Base-by-base conservation (phyloP, 1,139 yeast genomes). In the Eremothecium coryli region DNA sequence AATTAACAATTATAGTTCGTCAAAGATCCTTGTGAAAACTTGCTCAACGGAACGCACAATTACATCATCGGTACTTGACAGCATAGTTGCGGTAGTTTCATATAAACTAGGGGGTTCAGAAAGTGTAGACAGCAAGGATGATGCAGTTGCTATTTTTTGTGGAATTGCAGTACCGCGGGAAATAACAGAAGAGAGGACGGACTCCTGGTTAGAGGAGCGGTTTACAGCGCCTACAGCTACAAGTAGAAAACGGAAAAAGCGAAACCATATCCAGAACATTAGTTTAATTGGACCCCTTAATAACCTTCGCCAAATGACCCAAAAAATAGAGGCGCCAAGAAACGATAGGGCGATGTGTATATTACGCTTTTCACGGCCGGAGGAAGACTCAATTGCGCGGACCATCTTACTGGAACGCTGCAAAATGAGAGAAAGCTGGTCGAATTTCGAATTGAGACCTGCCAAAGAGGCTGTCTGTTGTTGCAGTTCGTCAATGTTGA, bases 291-390 rank as follows among this genome's bases (percentile, higher is more conserved):
- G 82, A 7, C 64, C 43, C 44, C 67, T 65, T 40, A 75, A 60
- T 1, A 74, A 54, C 41, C 82, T 61, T 34, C 73, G 54, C 75
- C 78, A 75, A 2, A 74, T 44, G 1, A 75, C 75, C 73, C 78
- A 71, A 0, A 61, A 49, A 30, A 75, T 64, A 42, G 76, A 70
- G 2, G 65, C 34, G 4, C 61, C 48, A 32, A 75, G 64, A 44
- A 75, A 74, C 2, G 66, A 69, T 11, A 73, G 50, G 4, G 77
- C 65, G 33, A 66, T 40, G 45, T 74, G 73, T 29, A 76, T 74
- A 35, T 73, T 58, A 38, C 68, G 62, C 44, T 71, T 70, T 47
- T 75, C 82, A 20, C 62, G 61, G 37, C 66, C 65, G 29, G 74
- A 75, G 39, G 76, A 75, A 39, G 66, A 64, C 44, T 74, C 76